Conservation (phyloP, 1,284 basidiomycete genomes). For the Coniferiporia sulphurascens region DNA sequence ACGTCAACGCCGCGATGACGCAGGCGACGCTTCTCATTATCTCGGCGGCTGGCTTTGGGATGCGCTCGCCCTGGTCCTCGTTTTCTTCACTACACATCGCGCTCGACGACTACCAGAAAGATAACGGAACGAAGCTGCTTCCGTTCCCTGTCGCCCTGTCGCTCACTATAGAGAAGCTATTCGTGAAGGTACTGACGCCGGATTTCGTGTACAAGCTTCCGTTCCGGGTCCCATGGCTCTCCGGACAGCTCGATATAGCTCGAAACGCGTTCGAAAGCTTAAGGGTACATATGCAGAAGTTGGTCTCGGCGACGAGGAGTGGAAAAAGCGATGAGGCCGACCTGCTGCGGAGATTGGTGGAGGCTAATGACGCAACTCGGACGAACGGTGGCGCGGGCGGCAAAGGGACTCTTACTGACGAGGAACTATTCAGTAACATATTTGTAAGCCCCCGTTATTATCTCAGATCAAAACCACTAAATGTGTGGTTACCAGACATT, state of each 20-base stretch:
- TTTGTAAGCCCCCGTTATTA: constrained; percentile 1
- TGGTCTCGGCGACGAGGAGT: constrained; percentile 1
- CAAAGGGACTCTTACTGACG: constrained; percentile 10
- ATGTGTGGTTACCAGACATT: neutral
- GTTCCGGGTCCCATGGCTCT: constrained; percentile 8
- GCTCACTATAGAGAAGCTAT: constrained; percentile 20
- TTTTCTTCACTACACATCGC: neutral
- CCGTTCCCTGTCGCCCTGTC: constrained; percentile 21
- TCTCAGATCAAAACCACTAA: neutral
- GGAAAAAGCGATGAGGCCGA: neutral
- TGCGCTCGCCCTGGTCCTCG: constrained; percentile 11
- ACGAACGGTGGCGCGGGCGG: neutral
- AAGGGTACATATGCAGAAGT: constrained; percentile 7
- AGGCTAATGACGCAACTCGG: constrained; percentile 11
- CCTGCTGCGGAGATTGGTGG: constrained; percentile 4
- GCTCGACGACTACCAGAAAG: neutral
- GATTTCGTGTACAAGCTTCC: constrained; percentile 13
- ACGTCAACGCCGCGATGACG: constrained; percentile 9
- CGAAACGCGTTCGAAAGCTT: constrained; percentile 5
- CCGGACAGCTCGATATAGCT: constrained; percentile 3
- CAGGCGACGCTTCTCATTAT: constrained; percentile 19
- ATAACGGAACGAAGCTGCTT: constrained; percentile 3
- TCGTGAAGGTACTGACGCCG: constrained; percentile 13
- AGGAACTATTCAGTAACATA: constrained; percentile 15
- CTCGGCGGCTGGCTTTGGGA: constrained; percentile 19